These are phyloP conservation scores for Posidonia oceanica DNA, from an alignment of 116 monocot genomes.

Conservation along the genomic window DNA sequence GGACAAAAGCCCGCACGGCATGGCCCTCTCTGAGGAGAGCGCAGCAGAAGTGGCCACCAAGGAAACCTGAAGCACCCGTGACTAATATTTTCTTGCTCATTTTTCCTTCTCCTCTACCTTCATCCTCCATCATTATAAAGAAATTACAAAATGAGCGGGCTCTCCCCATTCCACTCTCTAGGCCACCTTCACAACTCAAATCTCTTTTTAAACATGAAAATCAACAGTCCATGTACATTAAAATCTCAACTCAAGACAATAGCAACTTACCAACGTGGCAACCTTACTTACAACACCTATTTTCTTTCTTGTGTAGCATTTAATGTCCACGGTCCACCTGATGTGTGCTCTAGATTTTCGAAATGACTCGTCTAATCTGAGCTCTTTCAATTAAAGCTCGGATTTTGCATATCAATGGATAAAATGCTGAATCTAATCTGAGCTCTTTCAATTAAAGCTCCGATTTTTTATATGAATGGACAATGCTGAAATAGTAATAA, in stretches of 20 bases:
- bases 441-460: no score
- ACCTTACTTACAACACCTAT: background rate
- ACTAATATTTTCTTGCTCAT: constrained; percentile 40
- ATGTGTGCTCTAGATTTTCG: no score
- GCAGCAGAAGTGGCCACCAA: constrained; percentile 53
- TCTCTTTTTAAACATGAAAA: background rate
- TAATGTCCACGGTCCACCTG: no score
- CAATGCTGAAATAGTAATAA: no score
- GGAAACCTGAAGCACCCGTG: constrained; percentile 76
- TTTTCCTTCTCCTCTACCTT: background rate
- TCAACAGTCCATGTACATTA: background rate
- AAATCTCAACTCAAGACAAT: background rate
- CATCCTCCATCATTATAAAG: background rate
- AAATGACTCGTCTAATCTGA: no score
- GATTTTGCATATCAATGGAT: no score
- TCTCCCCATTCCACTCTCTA: background rate
- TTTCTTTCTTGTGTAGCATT: no score
- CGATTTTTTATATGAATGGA: no score
- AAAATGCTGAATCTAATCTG: no score
- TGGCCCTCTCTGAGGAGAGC: constrained; percentile 41
- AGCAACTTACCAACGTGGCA: background rate
- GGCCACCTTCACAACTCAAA: background rate
- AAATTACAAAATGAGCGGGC: background rate
- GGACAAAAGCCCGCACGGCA: constrained; percentile 32
- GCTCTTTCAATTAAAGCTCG: no score